Conservation (phyloP, 805 yeast species). For the Saccharomycopsis selenospora region DNA sequence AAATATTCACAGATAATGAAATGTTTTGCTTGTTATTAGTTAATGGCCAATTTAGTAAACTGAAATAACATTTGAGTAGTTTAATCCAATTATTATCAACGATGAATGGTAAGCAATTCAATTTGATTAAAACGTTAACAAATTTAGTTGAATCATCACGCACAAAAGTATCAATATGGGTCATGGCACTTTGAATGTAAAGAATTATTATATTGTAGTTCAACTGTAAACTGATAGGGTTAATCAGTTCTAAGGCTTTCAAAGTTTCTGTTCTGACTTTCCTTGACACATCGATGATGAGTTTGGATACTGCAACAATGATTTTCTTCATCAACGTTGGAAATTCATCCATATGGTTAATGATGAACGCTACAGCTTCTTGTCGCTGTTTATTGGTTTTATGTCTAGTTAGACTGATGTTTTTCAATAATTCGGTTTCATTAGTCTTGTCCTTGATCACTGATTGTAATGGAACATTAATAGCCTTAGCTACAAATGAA, state of each 20-base stretch:
- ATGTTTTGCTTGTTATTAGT: slow-evolving; percentile 24
- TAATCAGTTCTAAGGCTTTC: slow-evolving; percentile 4
- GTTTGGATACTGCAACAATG: slow-evolving; percentile 14
- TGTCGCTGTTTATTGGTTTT: slow-evolving; percentile 17
- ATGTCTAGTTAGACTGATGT: slow-evolving; percentile 19
- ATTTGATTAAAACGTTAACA: slow-evolving; percentile 48
- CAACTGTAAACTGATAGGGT: slow-evolving; percentile 13
- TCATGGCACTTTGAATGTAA: slow-evolving; percentile 85
- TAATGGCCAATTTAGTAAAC: slow-evolving; percentile 69
- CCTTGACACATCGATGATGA: slow-evolving; percentile 15
- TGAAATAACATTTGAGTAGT: slow-evolving; percentile 57
- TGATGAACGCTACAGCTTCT: slow-evolving; percentile 16
- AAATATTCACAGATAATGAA: slow-evolving; percentile 27
- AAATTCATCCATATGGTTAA: slow-evolving; percentile 9
- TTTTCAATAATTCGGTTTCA: slow-evolving; percentile 12
- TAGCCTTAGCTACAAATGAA: slow-evolving; percentile 60
- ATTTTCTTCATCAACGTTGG: slow-evolving; percentile 16
- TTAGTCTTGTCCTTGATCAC: slow-evolving; percentile 7
- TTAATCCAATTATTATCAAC: slow-evolving; percentile 62
- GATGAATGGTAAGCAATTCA: slow-evolving; percentile 44
- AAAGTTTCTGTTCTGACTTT: slow-evolving; percentile 13
- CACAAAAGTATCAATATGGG: slow-evolving; percentile 74
- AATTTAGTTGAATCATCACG: slow-evolving; percentile 70
- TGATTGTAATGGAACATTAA: slow-evolving; percentile 18
- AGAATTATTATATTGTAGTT: slow-evolving; percentile 40